Base-by-base conservation (phyloP, 768 basidiomycete genomes). In the Rubroboletus pulcherrimus region DNA sequence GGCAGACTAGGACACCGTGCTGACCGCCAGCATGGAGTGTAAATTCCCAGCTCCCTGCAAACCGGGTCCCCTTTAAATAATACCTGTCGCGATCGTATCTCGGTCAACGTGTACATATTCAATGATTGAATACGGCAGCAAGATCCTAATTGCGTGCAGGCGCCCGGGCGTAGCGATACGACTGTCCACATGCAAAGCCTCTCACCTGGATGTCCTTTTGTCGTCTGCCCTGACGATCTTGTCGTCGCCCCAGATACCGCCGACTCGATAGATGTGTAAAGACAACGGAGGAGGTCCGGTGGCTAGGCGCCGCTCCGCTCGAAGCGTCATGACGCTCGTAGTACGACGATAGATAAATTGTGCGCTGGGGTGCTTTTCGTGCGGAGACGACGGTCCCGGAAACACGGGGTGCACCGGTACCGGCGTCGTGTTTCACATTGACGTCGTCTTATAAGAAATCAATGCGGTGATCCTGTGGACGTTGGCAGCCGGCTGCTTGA, bases 191-290 rank as follows among this genome's bases (percentile, higher is more conserved):
- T 34, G 39, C 12, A 24, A 34, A 30, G 14, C 52, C 63, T 54
- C 55, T 59, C 49, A 71, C 70, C 58, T 63, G 24, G 53, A 57
- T 7, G 71, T 73, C 33, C 19, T 55, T 35, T 51, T 53, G 43
- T 71, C 69, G 43, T 71, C 69, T 6, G 46, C 67, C 43, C 53
- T 63, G 56, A 71, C 41, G 46, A 71, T 53, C 54, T 56, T 71
- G 52, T 69, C 65, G 24, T 73, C 66, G 19, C 64, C 50, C 57
- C 68, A 67, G 14, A 71, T 51, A 17, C 67, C 54, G 0, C 71
- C 71, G 10, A 59, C 50, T 1, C 67, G 63, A 49, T 71, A 71
- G 47, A 71, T 54, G 38, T 71, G 70, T 12, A 71, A 50, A 46
- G 57, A 62, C 53, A 62, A 24, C 5, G 65, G 56, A 26, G 12